A percentile compares a stretch with the other conserved stretches of the same genome.
Evolutionary conservation across 2,329 filamentous ascomycete genomes (phyloP).

Genomic region (Apiospora hydei): DNA sequence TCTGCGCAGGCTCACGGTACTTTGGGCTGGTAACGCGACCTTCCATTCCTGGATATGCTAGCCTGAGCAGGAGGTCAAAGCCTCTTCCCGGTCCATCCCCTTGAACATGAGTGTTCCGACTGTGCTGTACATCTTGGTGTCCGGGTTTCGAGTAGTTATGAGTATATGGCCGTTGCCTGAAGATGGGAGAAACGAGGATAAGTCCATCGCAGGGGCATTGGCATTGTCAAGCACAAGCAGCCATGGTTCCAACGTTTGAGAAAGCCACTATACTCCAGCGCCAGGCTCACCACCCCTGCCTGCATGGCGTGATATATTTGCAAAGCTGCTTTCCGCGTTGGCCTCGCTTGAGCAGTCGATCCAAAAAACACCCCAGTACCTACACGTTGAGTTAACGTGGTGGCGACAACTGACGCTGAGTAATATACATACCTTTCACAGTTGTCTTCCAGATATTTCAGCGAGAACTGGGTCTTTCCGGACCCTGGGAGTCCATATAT

Average conservation of each 20-base stretch:
- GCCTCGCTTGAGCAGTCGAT: constrained; percentile 29
- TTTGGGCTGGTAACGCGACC: neutral
- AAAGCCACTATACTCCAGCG: constrained; percentile 28
- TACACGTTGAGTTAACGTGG: neutral
- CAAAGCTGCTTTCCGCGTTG: constrained; percentile 27
- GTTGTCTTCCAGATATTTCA: constrained; percentile 26
- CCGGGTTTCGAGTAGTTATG: constrained; percentile 29
- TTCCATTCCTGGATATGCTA: neutral
- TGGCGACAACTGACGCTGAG: neutral
- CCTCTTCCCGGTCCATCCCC: constrained; percentile 31
- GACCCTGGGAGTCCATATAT: constrained; percentile 28
- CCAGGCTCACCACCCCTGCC: constrained; percentile 27
- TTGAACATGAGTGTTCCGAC: constrained; percentile 26
- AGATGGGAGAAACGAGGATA: constrained; percentile 26
- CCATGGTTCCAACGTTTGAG: constrained; percentile 27
- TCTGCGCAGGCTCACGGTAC: constrained; percentile 24
- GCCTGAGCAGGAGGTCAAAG: neutral
- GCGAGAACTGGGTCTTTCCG: constrained; percentile 29
- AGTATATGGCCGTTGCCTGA: constrained; percentile 27
- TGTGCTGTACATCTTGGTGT: constrained; percentile 28
- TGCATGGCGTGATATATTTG: constrained; percentile 13
- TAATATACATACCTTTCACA: constrained; percentile 24
- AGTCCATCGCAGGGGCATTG: constrained; percentile 28
- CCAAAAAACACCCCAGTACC: constrained; percentile 30
- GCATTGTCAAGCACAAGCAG: constrained; percentile 30